Conservation (phyloP, 2,329 filamentous ascomycete species). For the Trichoderma sp. region DNA sequence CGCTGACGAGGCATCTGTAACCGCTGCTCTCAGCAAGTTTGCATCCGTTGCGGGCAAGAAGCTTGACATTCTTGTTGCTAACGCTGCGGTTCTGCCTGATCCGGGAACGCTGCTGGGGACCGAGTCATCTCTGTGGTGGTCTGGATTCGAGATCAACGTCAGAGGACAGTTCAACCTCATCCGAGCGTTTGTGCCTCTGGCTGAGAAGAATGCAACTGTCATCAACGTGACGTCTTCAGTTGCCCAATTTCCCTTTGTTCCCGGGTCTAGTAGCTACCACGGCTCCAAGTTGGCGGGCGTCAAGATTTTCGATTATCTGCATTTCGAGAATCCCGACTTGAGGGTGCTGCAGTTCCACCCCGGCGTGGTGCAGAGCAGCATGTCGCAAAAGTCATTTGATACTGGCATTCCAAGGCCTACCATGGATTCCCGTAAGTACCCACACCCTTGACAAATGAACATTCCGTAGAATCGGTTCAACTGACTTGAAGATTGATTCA, state of each 20-base stretch:
- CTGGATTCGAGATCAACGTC: conserved; percentile 30
- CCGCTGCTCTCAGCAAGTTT: conserved; percentile 22
- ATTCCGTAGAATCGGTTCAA: not conserved
- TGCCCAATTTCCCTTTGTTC: conserved; percentile 27
- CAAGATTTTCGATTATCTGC: conserved; percentile 40
- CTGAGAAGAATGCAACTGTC: conserved; percentile 28
- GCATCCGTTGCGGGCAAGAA: conserved; percentile 28
- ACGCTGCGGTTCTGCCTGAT: conserved; percentile 29
- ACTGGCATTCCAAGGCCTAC: conserved; percentile 1
- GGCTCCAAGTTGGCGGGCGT: conserved; percentile 41
- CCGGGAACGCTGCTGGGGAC: conserved; percentile 19
- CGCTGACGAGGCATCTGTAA: conserved; percentile 26
- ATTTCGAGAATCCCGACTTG: conserved; percentile 38
- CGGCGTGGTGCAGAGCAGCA: conserved; percentile 36
- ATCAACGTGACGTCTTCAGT: conserved; percentile 26
- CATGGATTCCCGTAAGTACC: conserved; percentile 8
- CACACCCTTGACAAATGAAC: not conserved
- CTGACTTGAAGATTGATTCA: conserved; percentile 21
- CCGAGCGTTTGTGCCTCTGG: conserved; percentile 28
- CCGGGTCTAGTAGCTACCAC: conserved; percentile 38
- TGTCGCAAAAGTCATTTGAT: conserved; percentile 23
- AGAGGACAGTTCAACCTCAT: conserved; percentile 32
- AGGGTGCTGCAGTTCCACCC: conserved; percentile 44
- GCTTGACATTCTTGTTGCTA: conserved; percentile 38
- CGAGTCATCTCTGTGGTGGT: conserved; percentile 28